These are phyloP conservation scores for Boletus sp. DNA, from an alignment of 768 basidiomycete genomes.

Conservation along the genomic window DNA sequence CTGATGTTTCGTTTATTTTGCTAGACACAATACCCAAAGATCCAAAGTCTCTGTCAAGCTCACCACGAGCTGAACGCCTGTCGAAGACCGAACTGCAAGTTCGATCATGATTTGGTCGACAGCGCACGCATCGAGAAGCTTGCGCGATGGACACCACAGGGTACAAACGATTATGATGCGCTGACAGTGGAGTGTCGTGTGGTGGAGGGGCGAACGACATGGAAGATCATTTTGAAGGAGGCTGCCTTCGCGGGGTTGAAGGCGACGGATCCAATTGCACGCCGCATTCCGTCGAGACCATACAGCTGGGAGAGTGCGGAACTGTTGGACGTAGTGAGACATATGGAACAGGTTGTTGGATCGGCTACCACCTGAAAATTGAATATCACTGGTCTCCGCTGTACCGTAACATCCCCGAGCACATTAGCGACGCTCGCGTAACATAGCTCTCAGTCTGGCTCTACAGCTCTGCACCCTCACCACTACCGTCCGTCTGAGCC, in stretches of 20 bases:
- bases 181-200: slow-evolving; percentile 17
- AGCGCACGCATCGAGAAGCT: slow-evolving; percentile 11
- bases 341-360: slow-evolving; percentile 11
- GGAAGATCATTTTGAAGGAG: slow-evolving; percentile 17
- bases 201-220: slow-evolving; percentile 6
- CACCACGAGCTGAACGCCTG: slow-evolving; percentile 9
- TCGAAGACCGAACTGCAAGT: slow-evolving; percentile 8
- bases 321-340: slow-evolving; percentile 16
- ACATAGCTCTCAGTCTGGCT: neutral
- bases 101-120: slow-evolving; percentile 19
- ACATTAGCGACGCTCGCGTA: neutral
- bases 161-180: slow-evolving; percentile 1
- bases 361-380: neutral
- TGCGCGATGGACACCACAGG: slow-evolving; percentile 3
- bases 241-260: slow-evolving; percentile 6
- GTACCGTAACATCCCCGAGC: neutral
- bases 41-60: slow-evolving; percentile 16
- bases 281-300: slow-evolving; percentile 7
- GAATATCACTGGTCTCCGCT: no score
- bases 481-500: neutral
- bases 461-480: neutral
- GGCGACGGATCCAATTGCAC: slow-evolving; percentile 10
- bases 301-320: slow-evolving; percentile 12
- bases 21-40: slow-evolving; percentile 11
- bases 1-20: neutral